Evolutionary conservation across 352 stramenopile species (phyloP), one percentile per base, ranked within the genome.

Genomic region (Phytophthora kernoviae): DNA sequence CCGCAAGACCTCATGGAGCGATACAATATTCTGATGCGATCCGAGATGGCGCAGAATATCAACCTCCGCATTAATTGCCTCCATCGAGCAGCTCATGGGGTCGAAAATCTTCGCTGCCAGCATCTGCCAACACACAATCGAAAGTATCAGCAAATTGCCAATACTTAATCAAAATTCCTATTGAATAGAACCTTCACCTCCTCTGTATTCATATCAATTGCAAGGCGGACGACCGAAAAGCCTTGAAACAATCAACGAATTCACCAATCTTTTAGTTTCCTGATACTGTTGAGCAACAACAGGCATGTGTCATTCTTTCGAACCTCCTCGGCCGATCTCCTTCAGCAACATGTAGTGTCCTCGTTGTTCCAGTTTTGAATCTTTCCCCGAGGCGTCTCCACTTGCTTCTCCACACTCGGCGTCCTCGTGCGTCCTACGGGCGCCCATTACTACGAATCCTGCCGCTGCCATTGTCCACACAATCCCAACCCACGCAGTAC

Each of bases 21-120:
- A 88, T 37, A 93, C 76, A 27, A 91, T 90, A 57, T 91, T 84
- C 32, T 55, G 60, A 42, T 93, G 81, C 40, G 62, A 68, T 9
- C 81, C 84, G 44, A 93, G 51, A 18, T 78, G 65, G 24, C 74
- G 73, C 36, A 93, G 54, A 47, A 79, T 86, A 11, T 80, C 68
- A 61, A 93, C 87, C 68, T 93, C 84, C 1, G 75, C 55, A 33
- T 79, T 61, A 51, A 93, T 91, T 6, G 82, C 70, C 33, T 87
- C 65, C 27, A 59, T 59, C 1, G 84, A 91, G 21, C 63, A 79
- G 57, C 47, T 68, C 42, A 84, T 87, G 11, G 75, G 75, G 43
- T 93, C 72, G 41, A 93, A 91, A 53, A 93, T 87, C 65, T 93
- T 93, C 14, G 84, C 81, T 1, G 84, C 83, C 12, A 87, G 56